These are phyloP conservation scores for Pinus albicaulis DNA, from an alignment of 75 land plant genomes.

Conservation along the genomic window DNA sequence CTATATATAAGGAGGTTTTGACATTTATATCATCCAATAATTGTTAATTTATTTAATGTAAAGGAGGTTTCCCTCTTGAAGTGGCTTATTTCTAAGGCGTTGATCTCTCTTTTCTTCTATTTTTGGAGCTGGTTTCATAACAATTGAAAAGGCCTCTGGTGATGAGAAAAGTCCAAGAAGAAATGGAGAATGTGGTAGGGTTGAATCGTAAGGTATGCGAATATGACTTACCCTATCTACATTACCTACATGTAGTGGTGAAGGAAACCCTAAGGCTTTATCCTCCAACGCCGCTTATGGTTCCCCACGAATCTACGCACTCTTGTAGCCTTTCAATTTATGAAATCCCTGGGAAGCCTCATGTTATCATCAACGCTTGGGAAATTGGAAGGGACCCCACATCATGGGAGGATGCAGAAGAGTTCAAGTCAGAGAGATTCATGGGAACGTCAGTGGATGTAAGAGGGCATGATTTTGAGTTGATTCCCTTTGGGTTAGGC, in stretches of 20 bases:
- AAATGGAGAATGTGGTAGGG: conserved; percentile 3
- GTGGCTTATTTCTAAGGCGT: too few relatives aligned
- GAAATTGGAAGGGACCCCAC: conserved; percentile 14
- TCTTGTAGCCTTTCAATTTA: neutral
- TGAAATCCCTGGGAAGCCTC: neutral
- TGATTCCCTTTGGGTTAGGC: conserved; percentile 7
- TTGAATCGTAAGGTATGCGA: neutral
- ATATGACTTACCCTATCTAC: conserved; percentile 8
- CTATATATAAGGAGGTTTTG: too few relatives aligned
- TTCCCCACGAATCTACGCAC: conserved; percentile 2
- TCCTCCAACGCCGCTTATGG: conserved; percentile 11
- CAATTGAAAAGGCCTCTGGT: conserved; percentile 50
- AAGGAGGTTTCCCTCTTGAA: too few relatives aligned
- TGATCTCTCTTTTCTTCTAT: too few relatives aligned
- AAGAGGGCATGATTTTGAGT: conserved; percentile 10
- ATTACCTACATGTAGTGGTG: conserved; percentile 6
- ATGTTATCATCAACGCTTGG: conserved; percentile 13
- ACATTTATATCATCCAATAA: too few relatives aligned
- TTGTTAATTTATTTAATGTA: too few relatives aligned
- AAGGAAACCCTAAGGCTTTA: conserved; percentile 17
- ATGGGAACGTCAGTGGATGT: neutral
- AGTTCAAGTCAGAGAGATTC: conserved; percentile 14
- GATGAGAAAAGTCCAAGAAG: conserved; percentile 28
- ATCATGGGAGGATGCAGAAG: neutral
- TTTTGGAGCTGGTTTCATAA: too few relatives aligned